A percentile compares a stretch with the other conserved stretches of the same genome.
Evolutionary conservation across 805 yeast species (phyloP).

Genomic region (Hermanozyma aechmeae): DNA sequence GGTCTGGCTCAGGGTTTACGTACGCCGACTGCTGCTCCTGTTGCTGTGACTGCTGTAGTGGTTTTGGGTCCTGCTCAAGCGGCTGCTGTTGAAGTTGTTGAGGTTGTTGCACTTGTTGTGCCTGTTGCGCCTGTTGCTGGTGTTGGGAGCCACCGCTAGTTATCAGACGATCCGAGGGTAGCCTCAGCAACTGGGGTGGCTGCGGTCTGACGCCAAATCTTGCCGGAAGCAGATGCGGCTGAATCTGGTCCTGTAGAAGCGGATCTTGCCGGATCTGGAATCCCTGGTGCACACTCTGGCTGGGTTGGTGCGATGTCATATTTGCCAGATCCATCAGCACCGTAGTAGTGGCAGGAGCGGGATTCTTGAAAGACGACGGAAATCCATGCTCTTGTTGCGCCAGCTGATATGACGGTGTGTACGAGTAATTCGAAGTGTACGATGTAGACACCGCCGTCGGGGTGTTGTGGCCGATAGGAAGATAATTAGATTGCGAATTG

Average conservation of each 20-base stretch:
- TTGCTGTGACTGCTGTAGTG: background rate
- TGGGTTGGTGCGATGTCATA: too few species aligned
- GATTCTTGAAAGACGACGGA: too few species aligned
- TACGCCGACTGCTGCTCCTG: slow-evolving; percentile 2
- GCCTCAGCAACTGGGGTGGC: too few species aligned
- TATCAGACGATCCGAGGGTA: slow-evolving; percentile 2
- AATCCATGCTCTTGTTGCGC: too few species aligned
- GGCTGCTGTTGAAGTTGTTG: slow-evolving; percentile 2
- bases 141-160: slow-evolving; percentile 1
- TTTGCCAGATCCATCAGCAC: slow-evolving; percentile 41
- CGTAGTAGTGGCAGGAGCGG: slow-evolving; percentile 41
- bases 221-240: too few species aligned
- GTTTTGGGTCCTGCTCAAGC: slow-evolving; percentile 1
- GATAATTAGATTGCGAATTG: slow-evolving; percentile 15
- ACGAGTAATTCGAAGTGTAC: slow-evolving; percentile 32
- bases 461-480: slow-evolving; percentile 36
- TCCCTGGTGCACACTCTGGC: too few species aligned
- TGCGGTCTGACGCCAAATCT: too few species aligned
- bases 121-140: slow-evolving; percentile 2
- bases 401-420: slow-evolving; percentile 21
- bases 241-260: too few species aligned
- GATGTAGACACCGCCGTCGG: slow-evolving; percentile 34
- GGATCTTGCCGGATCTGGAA: too few species aligned
- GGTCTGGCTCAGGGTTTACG: slow-evolving; percentile 22
- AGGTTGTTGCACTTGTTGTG: slow-evolving; percentile 1